These are phyloP conservation scores for Trametes cingulata DNA, from an alignment of 768 basidiomycete species.

Conservation along the genomic window DNA sequence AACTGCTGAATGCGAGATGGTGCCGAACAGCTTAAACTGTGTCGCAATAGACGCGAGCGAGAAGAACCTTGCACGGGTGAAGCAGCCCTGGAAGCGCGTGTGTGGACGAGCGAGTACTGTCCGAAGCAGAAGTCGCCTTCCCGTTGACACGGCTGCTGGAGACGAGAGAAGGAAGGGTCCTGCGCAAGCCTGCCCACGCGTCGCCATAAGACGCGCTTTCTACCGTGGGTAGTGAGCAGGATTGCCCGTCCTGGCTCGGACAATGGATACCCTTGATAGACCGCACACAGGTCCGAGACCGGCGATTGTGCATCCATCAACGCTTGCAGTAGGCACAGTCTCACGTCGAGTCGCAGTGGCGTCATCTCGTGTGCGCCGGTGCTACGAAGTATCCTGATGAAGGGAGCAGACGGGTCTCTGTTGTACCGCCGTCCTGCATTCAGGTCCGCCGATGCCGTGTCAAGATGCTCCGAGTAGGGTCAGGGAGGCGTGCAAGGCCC, in stretches of 20 bases:
- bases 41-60: not conserved
- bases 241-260: slow-evolving; percentile 5
- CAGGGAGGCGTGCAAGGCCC: not conserved
- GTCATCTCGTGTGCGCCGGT: not conserved
- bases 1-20: slow-evolving; percentile 4
- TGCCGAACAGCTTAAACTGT: slow-evolving; percentile 17
- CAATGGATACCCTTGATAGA: not conserved
- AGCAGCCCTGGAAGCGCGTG: slow-evolving; percentile 5
- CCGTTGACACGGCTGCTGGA: too few species aligned
- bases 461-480: not conserved
- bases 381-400: not conserved
- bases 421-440: not conserved
- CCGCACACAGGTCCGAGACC: not conserved
- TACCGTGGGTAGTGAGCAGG: not conserved
- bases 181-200: too few species aligned
- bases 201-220: not conserved
- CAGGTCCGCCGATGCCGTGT: not conserved
- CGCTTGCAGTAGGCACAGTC: slow-evolving; percentile 6
- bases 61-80: slow-evolving; percentile 3
- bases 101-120: not conserved
- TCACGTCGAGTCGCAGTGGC: slow-evolving; percentile 14
- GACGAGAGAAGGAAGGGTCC: too few species aligned
- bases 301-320: not conserved
- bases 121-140: not conserved
- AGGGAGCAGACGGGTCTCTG: slow-evolving; percentile 1